A percentile compares a stretch with the other conserved stretches of the same genome.
These are phyloP conservation scores for Botryobasidium botryosum DNA, from an alignment of 768 basidiomycete genomes.

Conservation along the genomic window DNA sequence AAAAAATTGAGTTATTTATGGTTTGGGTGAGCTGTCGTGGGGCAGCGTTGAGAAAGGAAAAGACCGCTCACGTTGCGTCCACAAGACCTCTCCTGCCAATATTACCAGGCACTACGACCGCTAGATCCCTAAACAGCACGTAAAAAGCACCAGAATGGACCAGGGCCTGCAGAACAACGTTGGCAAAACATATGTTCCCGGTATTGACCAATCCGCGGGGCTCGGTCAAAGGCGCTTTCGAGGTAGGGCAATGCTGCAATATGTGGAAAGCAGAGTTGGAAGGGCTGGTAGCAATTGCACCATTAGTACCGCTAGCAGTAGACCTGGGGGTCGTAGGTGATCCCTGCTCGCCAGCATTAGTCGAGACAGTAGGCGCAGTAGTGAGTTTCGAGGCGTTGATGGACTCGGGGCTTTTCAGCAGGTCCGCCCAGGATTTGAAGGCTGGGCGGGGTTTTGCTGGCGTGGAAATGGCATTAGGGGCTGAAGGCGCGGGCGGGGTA, in stretches of 20 bases:
- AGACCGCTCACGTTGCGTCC: constrained; percentile 27
- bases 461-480: too few relatives aligned
- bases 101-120: constrained; percentile 31
- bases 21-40: not conserved
- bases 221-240: constrained; percentile 27
- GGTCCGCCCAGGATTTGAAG: constrained; percentile 15
- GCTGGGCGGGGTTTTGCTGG: too few relatives aligned
- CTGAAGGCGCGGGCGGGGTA: too few relatives aligned
- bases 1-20: not conserved
- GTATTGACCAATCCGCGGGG: constrained; percentile 81
- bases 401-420: constrained; percentile 11
- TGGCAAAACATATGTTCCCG: constrained; percentile 97
- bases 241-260: too few relatives aligned
- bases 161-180: constrained; percentile 79
- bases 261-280: too few relatives aligned
- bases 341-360: constrained; percentile 16
- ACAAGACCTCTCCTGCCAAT: constrained; percentile 23
- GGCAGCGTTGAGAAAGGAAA: not conserved
- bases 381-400: too few relatives aligned
- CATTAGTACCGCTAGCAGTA: constrained; percentile 21
- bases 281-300: too few relatives aligned
- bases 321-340: constrained; percentile 30
- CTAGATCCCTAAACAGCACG: constrained; percentile 55
- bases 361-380: constrained; percentile 11
- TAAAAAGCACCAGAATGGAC: constrained; percentile 83